Conservation (phyloP, 148 eudicot species). For the Camellia japonica region DNA sequence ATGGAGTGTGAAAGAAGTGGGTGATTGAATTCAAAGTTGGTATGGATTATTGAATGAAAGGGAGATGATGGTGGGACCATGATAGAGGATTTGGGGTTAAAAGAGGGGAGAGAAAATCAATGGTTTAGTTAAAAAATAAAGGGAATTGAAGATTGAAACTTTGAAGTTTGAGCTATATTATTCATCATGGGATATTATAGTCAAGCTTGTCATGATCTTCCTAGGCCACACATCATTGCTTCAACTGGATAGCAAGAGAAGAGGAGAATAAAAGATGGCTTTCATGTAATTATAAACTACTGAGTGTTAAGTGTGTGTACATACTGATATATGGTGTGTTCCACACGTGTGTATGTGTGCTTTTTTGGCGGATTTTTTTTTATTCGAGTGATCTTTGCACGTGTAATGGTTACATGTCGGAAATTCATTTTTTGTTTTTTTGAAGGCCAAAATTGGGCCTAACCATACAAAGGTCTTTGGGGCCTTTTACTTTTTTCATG, state of each 20-base stretch:
- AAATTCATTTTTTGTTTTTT: neutral
- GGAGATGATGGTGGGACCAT: constrained; percentile 32
- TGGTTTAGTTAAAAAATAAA: constrained; percentile 25
- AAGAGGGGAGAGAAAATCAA: constrained; percentile 25
- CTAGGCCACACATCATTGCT: constrained; percentile 20
- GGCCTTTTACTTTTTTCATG: constrained; percentile 44
- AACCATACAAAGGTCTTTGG: constrained; percentile 54
- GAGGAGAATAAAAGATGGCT: constrained; percentile 5
- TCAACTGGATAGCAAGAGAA: neutral
- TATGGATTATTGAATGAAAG: constrained; percentile 31
- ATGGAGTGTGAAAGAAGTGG: constrained; percentile 34
- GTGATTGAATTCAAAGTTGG: constrained; percentile 37
- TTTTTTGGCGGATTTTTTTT: constrained; percentile 32
- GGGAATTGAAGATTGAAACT: constrained; percentile 25
- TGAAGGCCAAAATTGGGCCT: constrained; percentile 31
- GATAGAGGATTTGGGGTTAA: constrained; percentile 6
- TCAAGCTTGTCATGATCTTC: constrained; percentile 15
- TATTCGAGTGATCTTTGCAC: constrained; percentile 19
- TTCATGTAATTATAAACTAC: neutral
- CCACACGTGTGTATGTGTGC: constrained; percentile 34
- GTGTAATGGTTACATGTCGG: constrained; percentile 28
- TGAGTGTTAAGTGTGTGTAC: constrained; percentile 4
- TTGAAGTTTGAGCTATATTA: constrained; percentile 27
- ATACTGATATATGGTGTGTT: neutral
- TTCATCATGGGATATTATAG: constrained; percentile 3